A percentile compares a stretch with the other conserved stretches of the same genome.
phyloP scores from a whole-genome alignment of 495 filamentous ascomycete genomes.

The Xylona heveae region DNA sequence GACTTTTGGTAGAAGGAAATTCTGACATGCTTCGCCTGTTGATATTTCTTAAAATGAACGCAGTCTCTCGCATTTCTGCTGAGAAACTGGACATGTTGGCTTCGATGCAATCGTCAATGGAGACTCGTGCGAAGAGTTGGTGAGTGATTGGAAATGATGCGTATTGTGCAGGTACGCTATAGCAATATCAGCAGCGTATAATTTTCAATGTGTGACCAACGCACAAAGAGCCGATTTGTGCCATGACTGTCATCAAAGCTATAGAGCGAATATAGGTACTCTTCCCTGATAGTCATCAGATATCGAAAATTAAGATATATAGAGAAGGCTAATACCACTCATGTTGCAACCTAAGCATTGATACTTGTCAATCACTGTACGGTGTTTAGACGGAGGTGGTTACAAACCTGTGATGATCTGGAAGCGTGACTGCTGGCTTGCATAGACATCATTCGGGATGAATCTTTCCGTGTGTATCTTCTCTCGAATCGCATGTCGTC shows the following conservation, averaged over 20 bases:
- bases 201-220: not conserved
- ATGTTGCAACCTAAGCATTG: conserved; percentile 58
- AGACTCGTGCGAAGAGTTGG: conserved; percentile 71
- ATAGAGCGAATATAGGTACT: conserved; percentile 79
- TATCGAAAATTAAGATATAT: not conserved
- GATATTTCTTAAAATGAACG: conserved; percentile 69
- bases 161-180: conserved; percentile 52
- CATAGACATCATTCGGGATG: conserved; percentile 79
- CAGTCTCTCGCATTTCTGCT: conserved; percentile 88
- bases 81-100: conserved; percentile 86
- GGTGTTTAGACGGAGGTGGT: not conserved
- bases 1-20: not conserved
- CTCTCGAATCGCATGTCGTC: conserved; percentile 69
- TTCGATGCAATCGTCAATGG: conserved; percentile 73
- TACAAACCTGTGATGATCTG: conserved; percentile 55
- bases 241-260: conserved; percentile 74
- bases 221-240: conserved; percentile 68
- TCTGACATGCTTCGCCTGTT: conserved; percentile 40
- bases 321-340: conserved; percentile 55
- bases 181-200: not conserved
- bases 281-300: conserved; percentile 4
- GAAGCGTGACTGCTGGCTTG: conserved; percentile 53
- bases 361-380: not conserved
- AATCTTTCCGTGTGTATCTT: conserved; percentile 44
- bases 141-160: conserved; percentile 64